Percentiles rank a stretch among this genome's conserved stretches.
Conservation (phyloP, 1,284 basidiomycete species). For the Fistulina hepatica region DNA sequence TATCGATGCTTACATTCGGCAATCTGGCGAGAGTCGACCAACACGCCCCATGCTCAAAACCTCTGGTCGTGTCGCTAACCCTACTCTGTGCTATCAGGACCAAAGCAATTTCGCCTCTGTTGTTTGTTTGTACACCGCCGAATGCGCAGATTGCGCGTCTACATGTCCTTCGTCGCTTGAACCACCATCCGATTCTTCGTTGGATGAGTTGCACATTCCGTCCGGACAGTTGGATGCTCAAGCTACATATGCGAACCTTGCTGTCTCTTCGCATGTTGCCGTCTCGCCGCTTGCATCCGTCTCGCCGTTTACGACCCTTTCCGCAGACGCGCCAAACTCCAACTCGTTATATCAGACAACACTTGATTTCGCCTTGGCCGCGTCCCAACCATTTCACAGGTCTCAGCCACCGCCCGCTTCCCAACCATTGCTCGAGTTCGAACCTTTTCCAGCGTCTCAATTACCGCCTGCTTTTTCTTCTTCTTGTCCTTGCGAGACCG, state of each 20-base stretch:
- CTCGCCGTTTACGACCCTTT: background rate
- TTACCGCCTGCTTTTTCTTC: no score
- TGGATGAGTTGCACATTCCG: background rate
- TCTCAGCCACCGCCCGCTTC: background rate
- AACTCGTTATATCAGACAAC: background rate
- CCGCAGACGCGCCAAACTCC: background rate
- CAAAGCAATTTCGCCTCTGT: background rate
- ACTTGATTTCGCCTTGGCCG: background rate
- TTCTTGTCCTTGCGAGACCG: conserved; percentile 1
- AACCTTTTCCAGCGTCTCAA: no score
- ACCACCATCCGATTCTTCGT: background rate
- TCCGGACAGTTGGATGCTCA: background rate
- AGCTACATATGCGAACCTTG: background rate
- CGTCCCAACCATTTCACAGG: background rate
- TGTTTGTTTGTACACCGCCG: background rate
- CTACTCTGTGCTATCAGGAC: no score
- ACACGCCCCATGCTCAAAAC: no score
- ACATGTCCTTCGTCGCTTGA: background rate
- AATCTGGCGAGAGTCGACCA: background rate
- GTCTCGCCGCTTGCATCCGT: background rate
- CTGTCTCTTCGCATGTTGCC: background rate
- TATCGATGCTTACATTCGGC: background rate
- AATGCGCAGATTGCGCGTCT: background rate
- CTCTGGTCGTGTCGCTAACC: no score
- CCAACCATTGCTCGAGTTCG: no score